Conservation (phyloP, 495 filamentous ascomycete genomes). For the Talaromyces adpressus region DNA sequence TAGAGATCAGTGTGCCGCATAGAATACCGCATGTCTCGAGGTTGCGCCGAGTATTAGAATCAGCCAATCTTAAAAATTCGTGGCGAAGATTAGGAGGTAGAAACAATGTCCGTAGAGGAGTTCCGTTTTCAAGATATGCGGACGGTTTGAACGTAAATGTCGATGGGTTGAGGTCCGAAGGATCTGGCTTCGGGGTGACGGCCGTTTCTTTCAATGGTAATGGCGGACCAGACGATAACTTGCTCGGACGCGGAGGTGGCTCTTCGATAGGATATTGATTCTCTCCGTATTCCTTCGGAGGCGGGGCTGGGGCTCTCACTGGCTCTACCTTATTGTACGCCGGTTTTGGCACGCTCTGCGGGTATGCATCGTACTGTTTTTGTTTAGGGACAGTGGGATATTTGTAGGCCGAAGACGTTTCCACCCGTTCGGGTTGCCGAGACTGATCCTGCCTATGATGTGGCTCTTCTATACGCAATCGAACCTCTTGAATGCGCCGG, state of each 20-base stretch:
- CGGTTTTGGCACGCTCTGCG: conserved; percentile 10
- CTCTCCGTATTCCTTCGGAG: conserved; percentile 38
- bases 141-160: conserved; percentile 75
- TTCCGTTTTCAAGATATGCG: conserved; percentile 82
- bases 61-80: conserved; percentile 63
- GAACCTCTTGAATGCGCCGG: conserved; percentile 39
- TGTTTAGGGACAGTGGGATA: conserved; percentile 51
- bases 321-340: conserved; percentile 11
- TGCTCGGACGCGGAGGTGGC: conserved; percentile 24
- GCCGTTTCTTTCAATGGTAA: conserved; percentile 30
- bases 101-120: conserved; percentile 79
- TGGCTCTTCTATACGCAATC: conserved; percentile 26
- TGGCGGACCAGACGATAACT: conserved; percentile 16
- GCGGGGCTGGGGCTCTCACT: conserved; percentile 37
- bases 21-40: conserved; percentile 94
- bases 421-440: conserved; percentile 5
- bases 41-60: conserved; percentile 67
- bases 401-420: conserved; percentile 27
- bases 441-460: neutral
- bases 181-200: conserved; percentile 18
- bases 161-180: conserved; percentile 35
- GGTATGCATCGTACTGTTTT: conserved; percentile 19
- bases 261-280: conserved; percentile 16
- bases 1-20: conserved; percentile 83
- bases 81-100: conserved; percentile 67